Evolutionary conservation across 805 yeast species (phyloP).

Genomic region (Monosporozyma unispora): DNA sequence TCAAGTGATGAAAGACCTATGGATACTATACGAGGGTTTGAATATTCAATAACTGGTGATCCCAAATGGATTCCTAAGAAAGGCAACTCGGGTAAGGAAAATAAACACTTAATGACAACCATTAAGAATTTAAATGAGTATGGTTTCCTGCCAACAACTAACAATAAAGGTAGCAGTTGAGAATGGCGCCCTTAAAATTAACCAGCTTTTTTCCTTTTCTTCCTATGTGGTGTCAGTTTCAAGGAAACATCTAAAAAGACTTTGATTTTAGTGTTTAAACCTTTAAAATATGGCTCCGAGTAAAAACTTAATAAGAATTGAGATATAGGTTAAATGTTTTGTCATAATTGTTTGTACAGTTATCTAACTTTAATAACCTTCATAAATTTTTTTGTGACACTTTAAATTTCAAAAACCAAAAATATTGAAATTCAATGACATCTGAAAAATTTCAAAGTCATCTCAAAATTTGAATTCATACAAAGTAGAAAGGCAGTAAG

Average conservation of each 20-base stretch:
- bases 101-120: background rate
- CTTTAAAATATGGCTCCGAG: no score
- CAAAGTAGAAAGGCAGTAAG: conserved; percentile 1
- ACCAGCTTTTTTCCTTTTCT: no score
- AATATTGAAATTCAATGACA: background rate
- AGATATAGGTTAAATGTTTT: no score
- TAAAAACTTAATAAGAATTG: no score
- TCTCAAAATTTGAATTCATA: background rate
- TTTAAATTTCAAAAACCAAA: background rate
- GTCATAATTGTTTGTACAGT: background rate
- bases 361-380: background rate
- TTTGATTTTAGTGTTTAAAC: no score
- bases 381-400: conserved; percentile 40
- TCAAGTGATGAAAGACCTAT: conserved; percentile 90
- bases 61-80: conserved; percentile 37
- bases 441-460: conserved; percentile 1
- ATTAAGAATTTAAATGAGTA: background rate
- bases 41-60: conserved; percentile 80
- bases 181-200: no score
- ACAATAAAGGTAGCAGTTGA: no score
- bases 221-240: no score
- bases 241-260: no score
- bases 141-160: background rate
- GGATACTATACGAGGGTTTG: conserved; percentile 90
- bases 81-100: background rate